phyloP scores from a whole-genome alignment of 2,329 filamentous ascomycete species.

The Ophiostoma himal-ulmi region DNA sequence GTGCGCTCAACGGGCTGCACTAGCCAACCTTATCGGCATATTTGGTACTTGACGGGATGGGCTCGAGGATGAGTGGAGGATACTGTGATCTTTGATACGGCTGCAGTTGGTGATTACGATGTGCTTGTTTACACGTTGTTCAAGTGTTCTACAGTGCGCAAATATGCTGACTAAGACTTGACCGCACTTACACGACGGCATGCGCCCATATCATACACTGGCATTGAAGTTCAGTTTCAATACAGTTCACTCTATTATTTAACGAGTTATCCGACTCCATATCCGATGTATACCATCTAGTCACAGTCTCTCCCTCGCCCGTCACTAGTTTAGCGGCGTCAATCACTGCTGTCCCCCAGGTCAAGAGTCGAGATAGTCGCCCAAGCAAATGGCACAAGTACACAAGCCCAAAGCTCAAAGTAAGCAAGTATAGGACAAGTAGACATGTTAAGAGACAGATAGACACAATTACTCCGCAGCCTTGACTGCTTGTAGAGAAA shows the following conservation, averaged over 20 bases:
- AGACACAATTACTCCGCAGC: not conserved
- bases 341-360: not conserved
- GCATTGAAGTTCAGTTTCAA: not conserved
- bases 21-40: not conserved
- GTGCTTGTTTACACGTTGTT: not conserved
- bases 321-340: not conserved
- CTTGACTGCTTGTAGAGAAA: slow-evolving; percentile 4
- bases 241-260: not conserved
- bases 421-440: not conserved
- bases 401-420: not conserved
- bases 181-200: not conserved
- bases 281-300: not conserved
- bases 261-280: not conserved
- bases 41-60: not conserved
- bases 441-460: not conserved
- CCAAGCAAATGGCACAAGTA: not conserved
- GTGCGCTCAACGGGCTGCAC: not conserved
- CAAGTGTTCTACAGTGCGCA: not conserved
- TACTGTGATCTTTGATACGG: not conserved
- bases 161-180: not conserved
- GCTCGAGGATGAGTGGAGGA: not conserved
- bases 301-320: not conserved
- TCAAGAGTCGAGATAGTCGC: not conserved
- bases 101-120: not conserved
- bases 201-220: not conserved